A percentile compares a stretch with the other conserved stretches of the same genome.
Evolutionary conservation across 306 rosid genomes (phyloP).

Genomic region (Trifolium repens): DNA sequence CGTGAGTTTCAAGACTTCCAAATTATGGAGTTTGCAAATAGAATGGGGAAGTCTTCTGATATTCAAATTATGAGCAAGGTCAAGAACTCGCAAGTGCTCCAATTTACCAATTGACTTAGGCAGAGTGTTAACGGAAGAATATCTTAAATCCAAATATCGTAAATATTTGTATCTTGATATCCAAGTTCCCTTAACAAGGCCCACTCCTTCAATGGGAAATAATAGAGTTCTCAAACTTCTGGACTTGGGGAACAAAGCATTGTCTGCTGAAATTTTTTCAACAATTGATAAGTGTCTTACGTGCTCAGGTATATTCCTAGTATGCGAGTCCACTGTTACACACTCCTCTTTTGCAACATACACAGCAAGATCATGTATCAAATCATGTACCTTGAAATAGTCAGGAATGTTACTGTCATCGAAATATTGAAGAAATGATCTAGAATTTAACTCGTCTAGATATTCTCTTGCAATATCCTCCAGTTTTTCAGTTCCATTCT

Average conservation of each 20-base stretch:
- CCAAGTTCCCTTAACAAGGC: neutral
- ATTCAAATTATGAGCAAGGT: neutral
- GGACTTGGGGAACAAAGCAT: neutral
- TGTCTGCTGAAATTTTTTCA: neutral
- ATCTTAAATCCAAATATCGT: neutral
- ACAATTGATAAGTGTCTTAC: conserved; percentile 14
- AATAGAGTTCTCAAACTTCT: neutral
- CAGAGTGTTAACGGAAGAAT: neutral
- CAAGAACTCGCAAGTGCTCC: neutral
- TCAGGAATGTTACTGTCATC: rapidly evolving
- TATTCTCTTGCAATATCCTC: neutral
- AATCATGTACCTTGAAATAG: neutral
- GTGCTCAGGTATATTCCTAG: neutral
- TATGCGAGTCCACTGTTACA: neutral
- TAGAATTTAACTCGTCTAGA: neutral
- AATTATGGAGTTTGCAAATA: conserved; percentile 13
- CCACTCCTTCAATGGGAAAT: neutral
- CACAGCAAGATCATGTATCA: neutral
- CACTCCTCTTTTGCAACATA: neutral
- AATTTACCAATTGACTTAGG: conserved; percentile 3
- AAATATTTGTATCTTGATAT: neutral
- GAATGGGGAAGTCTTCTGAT: conserved; percentile 1
- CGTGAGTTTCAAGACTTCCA: neutral
- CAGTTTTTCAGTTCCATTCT: neutral
- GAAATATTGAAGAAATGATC: neutral